Evolutionary conservation across 768 basidiomycete species (phyloP).

Genomic region (Boletales sp.): DNA sequence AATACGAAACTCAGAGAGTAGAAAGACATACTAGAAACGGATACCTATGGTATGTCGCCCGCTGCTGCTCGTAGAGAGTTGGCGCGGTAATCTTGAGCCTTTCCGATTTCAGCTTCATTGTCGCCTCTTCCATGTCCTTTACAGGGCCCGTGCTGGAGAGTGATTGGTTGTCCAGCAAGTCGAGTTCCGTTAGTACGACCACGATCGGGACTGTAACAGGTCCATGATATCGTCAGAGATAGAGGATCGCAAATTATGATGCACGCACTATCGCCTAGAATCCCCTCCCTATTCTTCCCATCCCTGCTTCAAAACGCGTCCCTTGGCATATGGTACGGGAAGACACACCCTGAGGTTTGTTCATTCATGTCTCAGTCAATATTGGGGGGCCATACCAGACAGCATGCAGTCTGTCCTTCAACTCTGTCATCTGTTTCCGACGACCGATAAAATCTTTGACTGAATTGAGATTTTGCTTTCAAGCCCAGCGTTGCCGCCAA

Average conservation of each 20-base stretch:
- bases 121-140: neutral
- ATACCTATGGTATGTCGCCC: neutral
- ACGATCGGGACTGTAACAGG: neutral
- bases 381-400: too few species aligned
- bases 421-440: too few species aligned
- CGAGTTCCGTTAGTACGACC: slow-evolving; percentile 1
- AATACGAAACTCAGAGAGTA: neutral
- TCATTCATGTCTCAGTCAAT: too few species aligned
- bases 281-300: too few species aligned
- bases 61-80: neutral
- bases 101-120: neutral
- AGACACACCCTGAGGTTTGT: too few species aligned
- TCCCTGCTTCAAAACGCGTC: too few species aligned
- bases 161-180: neutral
- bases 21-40: slow-evolving; percentile 1
- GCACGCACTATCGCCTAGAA: too few species aligned
- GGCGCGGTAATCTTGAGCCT: neutral
- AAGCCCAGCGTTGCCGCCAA: too few species aligned
- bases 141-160: neutral
- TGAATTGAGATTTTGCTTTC: too few species aligned
- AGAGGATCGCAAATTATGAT: neutral
- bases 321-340: too few species aligned
- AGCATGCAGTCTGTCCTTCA: too few species aligned
- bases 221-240: neutral
- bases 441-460: too few species aligned